A percentile compares a stretch with the other conserved stretches of the same genome.
Conservation (phyloP, 164 flowering plant species). For the Euptelea pleiosperma region DNA sequence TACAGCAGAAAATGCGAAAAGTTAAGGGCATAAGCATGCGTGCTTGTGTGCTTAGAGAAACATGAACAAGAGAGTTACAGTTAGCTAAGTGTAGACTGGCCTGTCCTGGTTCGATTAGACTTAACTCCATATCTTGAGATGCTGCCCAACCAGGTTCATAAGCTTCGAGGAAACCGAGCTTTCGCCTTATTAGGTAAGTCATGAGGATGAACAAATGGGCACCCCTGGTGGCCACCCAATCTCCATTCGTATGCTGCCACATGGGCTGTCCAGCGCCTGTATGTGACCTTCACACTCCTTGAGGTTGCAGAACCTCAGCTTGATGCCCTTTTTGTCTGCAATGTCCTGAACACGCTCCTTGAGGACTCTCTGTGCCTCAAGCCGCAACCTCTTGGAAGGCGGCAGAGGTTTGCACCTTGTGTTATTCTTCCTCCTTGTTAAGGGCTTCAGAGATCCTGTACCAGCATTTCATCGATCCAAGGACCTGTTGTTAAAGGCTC, state of each 20-base stretch:
- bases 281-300: constrained; percentile 91
- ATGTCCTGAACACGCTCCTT: constrained; percentile 97
- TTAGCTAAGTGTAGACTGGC: constrained; percentile 52
- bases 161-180: constrained; percentile 91
- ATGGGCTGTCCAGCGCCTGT: constrained; percentile 76
- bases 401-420: constrained; percentile 84
- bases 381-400: constrained; percentile 92
- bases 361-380: constrained; percentile 91
- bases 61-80: constrained; percentile 33
- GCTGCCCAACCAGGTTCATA: constrained; percentile 97
- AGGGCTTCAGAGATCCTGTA: constrained; percentile 83
- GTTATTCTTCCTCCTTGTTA: constrained; percentile 62
- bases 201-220: constrained; percentile 98
- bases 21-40: neutral
- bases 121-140: constrained; percentile 84
- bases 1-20: neutral
- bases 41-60: constrained; percentile 12
- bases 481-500: constrained; percentile 59
- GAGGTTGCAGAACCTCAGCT: constrained; percentile 82
- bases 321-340: constrained; percentile 96
- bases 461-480: constrained; percentile 79
- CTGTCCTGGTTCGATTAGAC: constrained; percentile 60
- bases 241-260: constrained; percentile 74
- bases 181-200: constrained; percentile 97
- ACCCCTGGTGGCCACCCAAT: constrained; percentile 98